phyloP scores from a whole-genome alignment of 257 asterid genomes.

The Penstemon davidsonii region DNA sequence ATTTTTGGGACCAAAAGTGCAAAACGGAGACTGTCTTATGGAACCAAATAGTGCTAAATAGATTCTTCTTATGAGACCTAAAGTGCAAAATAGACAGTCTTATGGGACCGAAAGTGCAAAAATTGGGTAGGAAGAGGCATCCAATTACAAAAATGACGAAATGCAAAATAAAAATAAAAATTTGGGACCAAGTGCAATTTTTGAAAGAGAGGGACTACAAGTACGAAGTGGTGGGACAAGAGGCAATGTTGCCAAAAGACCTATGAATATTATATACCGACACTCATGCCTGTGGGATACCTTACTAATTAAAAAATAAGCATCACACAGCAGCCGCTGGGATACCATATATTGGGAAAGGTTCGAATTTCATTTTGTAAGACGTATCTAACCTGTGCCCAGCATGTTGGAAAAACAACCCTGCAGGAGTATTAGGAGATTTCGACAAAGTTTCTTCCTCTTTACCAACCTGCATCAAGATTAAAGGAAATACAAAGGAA shows the following conservation, averaged over 20 bases:
- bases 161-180: no score
- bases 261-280: neutral
- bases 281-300: neutral
- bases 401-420: slow-evolving; percentile 96
- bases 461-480: slow-evolving; percentile 62
- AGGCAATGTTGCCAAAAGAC: neutral
- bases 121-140: no score
- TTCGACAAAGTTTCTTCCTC: slow-evolving; percentile 56
- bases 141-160: no score
- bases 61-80: no score
- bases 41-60: no score
- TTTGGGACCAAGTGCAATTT: no score
- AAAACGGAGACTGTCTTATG: no score
- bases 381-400: slow-evolving; percentile 84
- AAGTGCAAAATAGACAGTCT: no score
- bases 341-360: slow-evolving; percentile 6
- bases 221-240: no score
- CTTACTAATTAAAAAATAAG: neutral
- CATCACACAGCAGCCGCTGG: neutral
- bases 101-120: no score
- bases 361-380: slow-evolving; percentile 6
- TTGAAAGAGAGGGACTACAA: no score
- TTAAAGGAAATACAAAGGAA: slow-evolving; percentile 8
- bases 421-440: slow-evolving; percentile 62
- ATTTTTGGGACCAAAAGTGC: no score